A percentile compares a stretch with the other conserved stretches of the same genome.
Conservation (phyloP, 2,329 filamentous ascomycete genomes). For the Magnaporthiopsis incrustans region DNA sequence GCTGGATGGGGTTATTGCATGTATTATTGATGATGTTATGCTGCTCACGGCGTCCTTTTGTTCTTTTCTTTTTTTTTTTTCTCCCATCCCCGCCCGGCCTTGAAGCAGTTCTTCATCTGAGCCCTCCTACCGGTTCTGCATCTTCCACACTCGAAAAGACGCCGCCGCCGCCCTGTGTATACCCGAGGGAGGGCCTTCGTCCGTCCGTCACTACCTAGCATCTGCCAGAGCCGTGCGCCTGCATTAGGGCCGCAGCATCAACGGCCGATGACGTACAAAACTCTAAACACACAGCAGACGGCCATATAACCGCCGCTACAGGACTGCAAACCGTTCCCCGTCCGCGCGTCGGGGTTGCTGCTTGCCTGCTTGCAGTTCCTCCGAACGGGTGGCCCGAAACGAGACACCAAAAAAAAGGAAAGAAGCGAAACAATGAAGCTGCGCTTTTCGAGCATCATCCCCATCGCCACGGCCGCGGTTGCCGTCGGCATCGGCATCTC, state of each 20-base stretch:
- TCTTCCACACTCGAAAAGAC: no score
- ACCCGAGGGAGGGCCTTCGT: no score
- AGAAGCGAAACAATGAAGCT: neutral
- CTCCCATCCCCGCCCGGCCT: neutral
- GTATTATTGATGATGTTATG: neutral
- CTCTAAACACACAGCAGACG: neutral
- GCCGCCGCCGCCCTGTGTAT: no score
- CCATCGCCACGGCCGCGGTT: constrained; percentile 4
- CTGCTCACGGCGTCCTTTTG: neutral
- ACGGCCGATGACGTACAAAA: neutral
- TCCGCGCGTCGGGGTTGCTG: no score
- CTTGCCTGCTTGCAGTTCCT: neutral
- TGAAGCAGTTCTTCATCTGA: no score
- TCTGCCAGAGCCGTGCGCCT: neutral
- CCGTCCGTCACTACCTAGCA: no score
- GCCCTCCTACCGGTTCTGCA: no score
- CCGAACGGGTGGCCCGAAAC: no score
- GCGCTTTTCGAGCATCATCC: constrained; percentile 1
- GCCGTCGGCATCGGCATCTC: constrained; percentile 7
- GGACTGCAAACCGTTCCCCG: neutral
- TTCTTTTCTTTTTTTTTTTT: neutral
- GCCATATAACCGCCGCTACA: neutral
- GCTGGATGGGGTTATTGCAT: neutral
- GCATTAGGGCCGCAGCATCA: neutral
- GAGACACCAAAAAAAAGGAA: no score